Percentiles rank a stretch among this genome's conserved stretches.
Conservation (phyloP, 441 rosid genomes). For the Jatropha multifida region DNA sequence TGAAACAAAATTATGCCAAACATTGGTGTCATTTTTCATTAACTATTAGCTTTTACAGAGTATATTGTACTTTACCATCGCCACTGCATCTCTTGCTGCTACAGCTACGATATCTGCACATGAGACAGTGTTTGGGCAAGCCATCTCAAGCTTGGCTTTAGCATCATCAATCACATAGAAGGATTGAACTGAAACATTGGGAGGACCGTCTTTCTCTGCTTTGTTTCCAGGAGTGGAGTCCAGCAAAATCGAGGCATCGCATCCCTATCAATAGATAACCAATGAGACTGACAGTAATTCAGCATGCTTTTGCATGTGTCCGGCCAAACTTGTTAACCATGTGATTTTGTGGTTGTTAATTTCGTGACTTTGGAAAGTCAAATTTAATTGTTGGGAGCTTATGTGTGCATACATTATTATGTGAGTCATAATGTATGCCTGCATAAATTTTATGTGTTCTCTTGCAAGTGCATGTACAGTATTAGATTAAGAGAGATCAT, state of each 20-base stretch:
- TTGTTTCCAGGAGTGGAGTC: constrained; percentile 57
- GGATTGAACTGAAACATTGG: constrained; percentile 64
- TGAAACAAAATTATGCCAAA: not conserved
- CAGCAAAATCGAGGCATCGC: constrained; percentile 72
- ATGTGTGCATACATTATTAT: not conserved
- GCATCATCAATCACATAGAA: constrained; percentile 76
- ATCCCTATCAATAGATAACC: constrained; percentile 45
- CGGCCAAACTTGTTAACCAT: not conserved
- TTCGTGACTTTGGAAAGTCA: not conserved
- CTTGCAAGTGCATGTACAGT: not conserved
- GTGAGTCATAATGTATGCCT: not conserved
- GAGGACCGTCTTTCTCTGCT: constrained; percentile 86
- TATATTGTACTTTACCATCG: constrained; percentile 41
- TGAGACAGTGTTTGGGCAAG: constrained; percentile 64
- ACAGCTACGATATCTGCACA: constrained; percentile 63
- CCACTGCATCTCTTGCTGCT: constrained; percentile 74
- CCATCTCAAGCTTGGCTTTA: constrained; percentile 60
- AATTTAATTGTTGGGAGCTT: not conserved
- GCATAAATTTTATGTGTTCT: not conserved
- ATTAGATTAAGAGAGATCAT: not conserved
- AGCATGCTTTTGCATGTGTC: not conserved
- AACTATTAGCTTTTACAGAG: not conserved
- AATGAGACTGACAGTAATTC: not conserved
- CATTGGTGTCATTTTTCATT: not conserved
- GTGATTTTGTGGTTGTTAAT: not conserved